Evolutionary conservation across 495 filamentous ascomycete species (phyloP).

Genomic region (Durotheca rogersii): DNA sequence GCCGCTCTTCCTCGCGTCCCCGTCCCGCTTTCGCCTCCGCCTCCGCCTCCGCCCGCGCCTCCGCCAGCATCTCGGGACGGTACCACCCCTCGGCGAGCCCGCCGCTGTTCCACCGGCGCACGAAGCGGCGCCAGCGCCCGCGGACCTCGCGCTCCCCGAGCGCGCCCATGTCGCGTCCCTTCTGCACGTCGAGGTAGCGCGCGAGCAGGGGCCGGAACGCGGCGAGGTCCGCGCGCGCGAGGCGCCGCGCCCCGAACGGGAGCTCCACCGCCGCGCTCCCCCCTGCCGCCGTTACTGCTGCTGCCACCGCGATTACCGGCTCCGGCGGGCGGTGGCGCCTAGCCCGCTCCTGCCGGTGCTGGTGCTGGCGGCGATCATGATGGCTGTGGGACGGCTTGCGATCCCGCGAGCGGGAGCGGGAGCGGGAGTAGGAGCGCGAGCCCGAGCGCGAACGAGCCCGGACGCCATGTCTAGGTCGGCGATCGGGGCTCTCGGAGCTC

Average conservation of each 20-base stretch:
- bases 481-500: no score
- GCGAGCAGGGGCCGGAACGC: conserved; percentile 72
- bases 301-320: no score
- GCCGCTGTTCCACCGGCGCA: conserved; percentile 89
- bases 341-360: no score
- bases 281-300: no score
- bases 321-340: no score
- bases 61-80: conserved; percentile 63
- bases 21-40: conserved; percentile 63
- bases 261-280: no score
- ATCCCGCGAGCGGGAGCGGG: conserved; percentile 6
- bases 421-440: conserved; percentile 7
- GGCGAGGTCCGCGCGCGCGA: conserved; percentile 64
- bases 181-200: conserved; percentile 88
- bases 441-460: neutral
- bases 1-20: no score
- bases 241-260: conserved; percentile 63
- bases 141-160: conserved; percentile 68
- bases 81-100: conserved; percentile 96
- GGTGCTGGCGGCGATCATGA: conserved; percentile 25
- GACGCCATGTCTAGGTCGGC: no score
- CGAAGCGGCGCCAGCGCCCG: conserved; percentile 92
- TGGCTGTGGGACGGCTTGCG: conserved; percentile 16
- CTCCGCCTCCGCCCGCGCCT: conserved; percentile 47
- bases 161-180: conserved; percentile 63